phyloP scores from a whole-genome alignment of 768 basidiomycete species.

The Hygrophoropsis aurantiaca region DNA sequence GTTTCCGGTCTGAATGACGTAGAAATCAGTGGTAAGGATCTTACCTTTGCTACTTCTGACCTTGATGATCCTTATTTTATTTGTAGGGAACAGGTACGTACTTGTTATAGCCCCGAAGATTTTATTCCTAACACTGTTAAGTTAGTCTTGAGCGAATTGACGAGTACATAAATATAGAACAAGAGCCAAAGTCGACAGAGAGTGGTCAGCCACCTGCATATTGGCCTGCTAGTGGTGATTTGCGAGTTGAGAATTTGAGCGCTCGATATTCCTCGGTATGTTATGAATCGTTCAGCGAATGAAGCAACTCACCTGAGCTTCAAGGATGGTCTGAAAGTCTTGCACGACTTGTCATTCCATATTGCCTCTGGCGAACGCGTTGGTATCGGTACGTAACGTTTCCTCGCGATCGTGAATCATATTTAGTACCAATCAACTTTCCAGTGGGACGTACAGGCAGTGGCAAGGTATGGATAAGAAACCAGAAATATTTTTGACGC shows the following conservation, averaged over 20 bases:
- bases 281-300: neutral
- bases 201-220: constrained; percentile 55
- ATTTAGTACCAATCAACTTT: constrained; percentile 1
- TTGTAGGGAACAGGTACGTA: constrained; percentile 12
- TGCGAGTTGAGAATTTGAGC: constrained; percentile 50
- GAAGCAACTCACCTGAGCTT: constrained; percentile 6
- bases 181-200: constrained; percentile 44
- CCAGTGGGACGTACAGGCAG: constrained; percentile 60
- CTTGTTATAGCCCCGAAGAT: no score
- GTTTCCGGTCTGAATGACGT: constrained; percentile 42
- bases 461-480: constrained; percentile 38
- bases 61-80: neutral
- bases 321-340: constrained; percentile 53
- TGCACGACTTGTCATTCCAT: constrained; percentile 50
- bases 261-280: constrained; percentile 45
- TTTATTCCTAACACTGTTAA: no score
- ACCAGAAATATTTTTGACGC: constrained; percentile 1
- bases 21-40: constrained; percentile 39
- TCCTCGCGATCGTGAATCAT: neutral
- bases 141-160: constrained; percentile 49
- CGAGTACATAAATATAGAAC: constrained; percentile 55
- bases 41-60: neutral
- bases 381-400: constrained; percentile 43
- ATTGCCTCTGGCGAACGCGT: constrained; percentile 58
- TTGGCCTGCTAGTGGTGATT: constrained; percentile 59